phyloP scores from a whole-genome alignment of 148 eudicot species.

The Linanthus parryae region DNA sequence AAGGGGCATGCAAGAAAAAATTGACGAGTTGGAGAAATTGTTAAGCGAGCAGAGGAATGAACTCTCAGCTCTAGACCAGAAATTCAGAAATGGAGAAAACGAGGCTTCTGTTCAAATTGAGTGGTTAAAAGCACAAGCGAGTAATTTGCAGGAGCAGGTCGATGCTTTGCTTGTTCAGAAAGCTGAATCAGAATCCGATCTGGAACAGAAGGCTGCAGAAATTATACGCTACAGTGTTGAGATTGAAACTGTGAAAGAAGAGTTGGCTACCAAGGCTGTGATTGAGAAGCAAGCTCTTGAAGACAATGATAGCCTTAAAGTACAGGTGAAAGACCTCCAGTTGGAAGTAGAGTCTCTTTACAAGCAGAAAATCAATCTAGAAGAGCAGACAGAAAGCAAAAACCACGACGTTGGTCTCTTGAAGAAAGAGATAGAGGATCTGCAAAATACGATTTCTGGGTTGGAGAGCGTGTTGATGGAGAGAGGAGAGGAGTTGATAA shows the following conservation, averaged over 20 bases:
- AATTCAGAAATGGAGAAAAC: conserved; percentile 17
- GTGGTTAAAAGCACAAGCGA: conserved; percentile 18
- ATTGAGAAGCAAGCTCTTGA: conserved; percentile 28
- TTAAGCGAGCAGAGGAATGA: conserved; percentile 28
- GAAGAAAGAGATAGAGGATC: conserved; percentile 10
- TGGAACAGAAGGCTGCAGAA: conserved; percentile 42
- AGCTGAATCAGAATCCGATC: conserved; percentile 37
- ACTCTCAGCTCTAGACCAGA: conserved; percentile 19
- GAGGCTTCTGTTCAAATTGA: conserved; percentile 24
- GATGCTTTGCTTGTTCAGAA: conserved; percentile 23
- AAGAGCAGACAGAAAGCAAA: conserved; percentile 21
- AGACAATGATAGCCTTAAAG: conserved; percentile 29
- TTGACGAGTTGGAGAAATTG: conserved; percentile 26
- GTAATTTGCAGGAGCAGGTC: conserved; percentile 23
- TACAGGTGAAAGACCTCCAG: conserved; percentile 14
- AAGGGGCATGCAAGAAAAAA: conserved; percentile 20
- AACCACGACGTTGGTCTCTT: conserved; percentile 20
- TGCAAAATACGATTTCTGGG: conserved; percentile 30
- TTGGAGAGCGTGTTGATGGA: conserved; percentile 35
- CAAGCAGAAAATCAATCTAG: conserved; percentile 15
- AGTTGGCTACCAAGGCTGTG: conserved; percentile 29
- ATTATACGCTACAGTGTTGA: conserved; percentile 41
- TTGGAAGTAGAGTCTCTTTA: conserved; percentile 21
- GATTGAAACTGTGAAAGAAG: conserved; percentile 43
- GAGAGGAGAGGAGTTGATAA: conserved; percentile 30